These are phyloP conservation scores for Aureobasidium melanogenum DNA, from an alignment of 2,329 filamentous ascomycete species.

Conservation along the genomic window DNA sequence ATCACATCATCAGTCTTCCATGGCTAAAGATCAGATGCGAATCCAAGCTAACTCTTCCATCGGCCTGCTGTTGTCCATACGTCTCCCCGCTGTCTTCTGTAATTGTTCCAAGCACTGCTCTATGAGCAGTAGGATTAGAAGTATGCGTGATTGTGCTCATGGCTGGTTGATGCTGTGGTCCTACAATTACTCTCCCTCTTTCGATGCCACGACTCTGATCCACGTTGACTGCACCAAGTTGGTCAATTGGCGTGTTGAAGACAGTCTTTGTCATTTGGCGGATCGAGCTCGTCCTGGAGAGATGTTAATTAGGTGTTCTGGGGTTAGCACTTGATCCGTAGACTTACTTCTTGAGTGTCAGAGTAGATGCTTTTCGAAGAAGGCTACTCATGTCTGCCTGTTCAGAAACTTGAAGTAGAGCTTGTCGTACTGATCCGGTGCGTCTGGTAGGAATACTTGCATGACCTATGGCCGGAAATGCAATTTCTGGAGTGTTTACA, in stretches of 20 bases:
- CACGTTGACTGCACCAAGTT: neutral
- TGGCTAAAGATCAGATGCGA: constrained; percentile 1
- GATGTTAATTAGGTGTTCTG: neutral
- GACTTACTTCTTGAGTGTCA: neutral
- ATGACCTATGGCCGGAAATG: neutral
- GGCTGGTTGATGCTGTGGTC: neutral
- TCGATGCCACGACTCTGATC: neutral
- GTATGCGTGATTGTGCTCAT: neutral
- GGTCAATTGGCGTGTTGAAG: neutral
- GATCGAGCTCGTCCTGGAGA: neutral
- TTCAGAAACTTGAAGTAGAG: neutral
- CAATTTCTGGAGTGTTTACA: neutral
- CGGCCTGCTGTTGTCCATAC: neutral
- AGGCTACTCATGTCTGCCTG: neutral
- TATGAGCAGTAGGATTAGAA: neutral
- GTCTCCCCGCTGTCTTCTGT: neutral
- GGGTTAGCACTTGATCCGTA: neutral
- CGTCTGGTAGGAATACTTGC: neutral
- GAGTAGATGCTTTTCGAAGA: neutral
- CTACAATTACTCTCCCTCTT: neutral
- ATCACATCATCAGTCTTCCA: constrained; percentile 1
- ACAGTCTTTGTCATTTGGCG: neutral
- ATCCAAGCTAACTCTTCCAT: neutral
- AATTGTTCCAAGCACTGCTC: neutral
- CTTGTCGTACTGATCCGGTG: neutral